Base-by-base conservation (phyloP, 208 protist species). In the Leishmania turanica region DNA sequence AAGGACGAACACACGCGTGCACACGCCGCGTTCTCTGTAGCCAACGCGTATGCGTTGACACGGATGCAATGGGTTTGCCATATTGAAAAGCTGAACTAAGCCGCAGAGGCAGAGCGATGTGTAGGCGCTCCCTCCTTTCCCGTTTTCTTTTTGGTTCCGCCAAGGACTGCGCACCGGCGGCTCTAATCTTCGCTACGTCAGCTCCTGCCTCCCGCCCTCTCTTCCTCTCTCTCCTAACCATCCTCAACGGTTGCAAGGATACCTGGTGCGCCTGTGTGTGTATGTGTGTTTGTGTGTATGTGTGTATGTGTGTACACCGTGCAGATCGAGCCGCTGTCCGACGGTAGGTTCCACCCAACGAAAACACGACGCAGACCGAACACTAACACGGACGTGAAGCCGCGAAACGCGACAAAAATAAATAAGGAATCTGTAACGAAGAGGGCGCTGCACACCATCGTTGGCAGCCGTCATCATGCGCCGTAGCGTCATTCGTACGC, bases 401-500 rank as follows among this genome's bases (percentile, higher is more conserved):
- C 2, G 56, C 24, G 1, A 62, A 62, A 8, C 31, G 2, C 24
- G 1, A 62, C 31, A 24, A 24, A 24, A 64, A 64, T 15, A 64
- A 31, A 11, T 1, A 24, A 64, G 34, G 11, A 27, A 31, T 15
- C 31, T 15, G 31, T 40, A 21, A 13, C 9, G 31, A 21, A 21
- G 62, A 68, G 62, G 31, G 62, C 56, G 1, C 62, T 40, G 4
- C 3, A 15, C 62, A 17, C n/a, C 69, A 53, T 47, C 3, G 17
- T 19, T 31, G 66, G 19, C 24, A 27, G 37, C 54, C 17, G 19
- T 45, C 37, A 42, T 62, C 19, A 98, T 98, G 95, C 92, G 93
- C 17, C 92, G 95, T 7, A 96, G 88, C 79, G 92, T 98, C 40
- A 86, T 95, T 45, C 92, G 95, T 24, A 88, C 80, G 9, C 91